These are phyloP conservation scores for Eragrostis nindensis DNA, from an alignment of 176 grass and related monocot species.

Conservation along the genomic window DNA sequence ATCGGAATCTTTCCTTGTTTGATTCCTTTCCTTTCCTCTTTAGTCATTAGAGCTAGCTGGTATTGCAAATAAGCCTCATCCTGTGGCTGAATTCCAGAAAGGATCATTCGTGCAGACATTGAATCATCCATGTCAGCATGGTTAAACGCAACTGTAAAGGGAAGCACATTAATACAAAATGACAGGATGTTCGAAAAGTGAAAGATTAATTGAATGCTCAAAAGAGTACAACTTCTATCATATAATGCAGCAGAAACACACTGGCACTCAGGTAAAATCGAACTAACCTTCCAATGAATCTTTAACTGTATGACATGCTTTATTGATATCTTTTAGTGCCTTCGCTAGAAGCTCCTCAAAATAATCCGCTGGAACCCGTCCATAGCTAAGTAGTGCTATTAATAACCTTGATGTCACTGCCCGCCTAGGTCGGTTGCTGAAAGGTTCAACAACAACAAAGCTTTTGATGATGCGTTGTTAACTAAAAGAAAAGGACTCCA, in stretches of 20 bases:
- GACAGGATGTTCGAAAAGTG: background rate
- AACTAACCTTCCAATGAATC: conserved; percentile 53
- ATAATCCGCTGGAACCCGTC: conserved; percentile 60
- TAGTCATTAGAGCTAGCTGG: conserved; percentile 43
- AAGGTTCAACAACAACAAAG: background rate
- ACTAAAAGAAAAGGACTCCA: conserved; percentile 2
- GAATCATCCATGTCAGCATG: conserved; percentile 71
- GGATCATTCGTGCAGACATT: conserved; percentile 58
- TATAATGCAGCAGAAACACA: background rate
- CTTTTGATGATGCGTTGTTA: background rate
- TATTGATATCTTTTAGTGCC: conserved; percentile 45
- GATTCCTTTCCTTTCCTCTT: conserved; percentile 54
- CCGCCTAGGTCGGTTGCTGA: conserved; percentile 57
- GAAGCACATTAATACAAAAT: conserved; percentile 17
- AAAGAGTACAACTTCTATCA: no score
- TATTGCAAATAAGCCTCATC: conserved; percentile 58
- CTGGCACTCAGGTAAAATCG: background rate
- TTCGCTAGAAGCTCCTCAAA: conserved; percentile 67
- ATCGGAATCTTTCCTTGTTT: conserved; percentile 64
- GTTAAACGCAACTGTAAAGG: conserved; percentile 55
- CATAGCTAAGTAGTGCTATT: conserved; percentile 56
- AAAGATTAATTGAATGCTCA: no score
- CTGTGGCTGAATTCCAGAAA: conserved; percentile 57
- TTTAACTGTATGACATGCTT: conserved; percentile 17
- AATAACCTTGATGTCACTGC: conserved; percentile 57